Base-by-base conservation (phyloP, 352 stramenopile species). In the Pseudoperonospora humuli region DNA sequence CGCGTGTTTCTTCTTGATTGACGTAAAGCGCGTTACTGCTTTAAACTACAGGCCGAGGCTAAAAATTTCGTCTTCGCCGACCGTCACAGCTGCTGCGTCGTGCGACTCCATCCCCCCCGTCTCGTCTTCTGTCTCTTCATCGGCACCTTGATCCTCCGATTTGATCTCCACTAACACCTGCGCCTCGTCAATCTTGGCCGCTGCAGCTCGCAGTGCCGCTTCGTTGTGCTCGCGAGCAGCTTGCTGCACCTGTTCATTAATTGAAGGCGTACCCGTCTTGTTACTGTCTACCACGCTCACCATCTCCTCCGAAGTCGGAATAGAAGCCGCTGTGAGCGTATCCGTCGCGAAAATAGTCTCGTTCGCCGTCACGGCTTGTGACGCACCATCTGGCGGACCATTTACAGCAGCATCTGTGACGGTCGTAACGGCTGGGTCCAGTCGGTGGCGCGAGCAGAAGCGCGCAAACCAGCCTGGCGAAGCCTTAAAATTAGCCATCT, bases 401-500 rank as follows among this genome's bases (percentile, higher is more conserved):
- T 40, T 31, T 20, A 6, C 28, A 2, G 13, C 45, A 8, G 34
- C 32, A 2, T 43, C 33, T n/a, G 41, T 36, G 14, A 25, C 34
- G 17, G 23, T 55, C 39, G 47, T 46, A 26, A 80, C 67, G 15
- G 75, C 70, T 20, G 80, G 76, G 39, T 90, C 77, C 17, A 93
- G 58, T 37, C 74, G 74, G 42, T 93, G 79, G 18, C 81, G 75
- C 40, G 81, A 88, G 60, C 82, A 93, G 53, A 92, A 93, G 47
- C 82, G 79, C 45, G 79, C 75, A 47, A 92, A 93, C 82, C 82
- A 93, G 19, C 82, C 81, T 0, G 79, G 77, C 5, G 82, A 91
- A 3, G 82, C 82, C 59, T 93, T 90, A 55, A 93, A 92, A 21
- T 71, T 86, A 31, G 58, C 58, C 79, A 93, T 91, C 24, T 61